Evolutionary conservation across 768 basidiomycete species (phyloP), one percentile per base, ranked within the genome.

Genomic region (Boletus rubescentipes): DNA sequence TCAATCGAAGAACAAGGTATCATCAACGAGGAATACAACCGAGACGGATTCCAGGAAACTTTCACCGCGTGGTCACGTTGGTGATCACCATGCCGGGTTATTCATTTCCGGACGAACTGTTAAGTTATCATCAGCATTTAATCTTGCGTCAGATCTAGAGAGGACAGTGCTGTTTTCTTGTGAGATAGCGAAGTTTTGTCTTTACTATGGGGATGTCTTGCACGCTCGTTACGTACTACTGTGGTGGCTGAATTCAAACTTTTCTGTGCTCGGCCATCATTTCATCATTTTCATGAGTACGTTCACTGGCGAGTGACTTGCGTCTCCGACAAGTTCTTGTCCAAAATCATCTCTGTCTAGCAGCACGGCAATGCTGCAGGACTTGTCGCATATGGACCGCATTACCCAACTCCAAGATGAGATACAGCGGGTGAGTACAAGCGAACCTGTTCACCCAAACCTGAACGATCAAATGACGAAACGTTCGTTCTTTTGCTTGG

Each of bases 341-440:
- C 50, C 49, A 51, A 54, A 46, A 49, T n/a, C 52, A 29, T 34
- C 39, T 58, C 37, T 54, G 57, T 46, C 34, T 47, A 35, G 68
- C 84, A 83, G 84, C 82, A 26, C 26, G 26, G 89, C 75, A 77
- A 92, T 92, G 89, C 89, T 92, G 81, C 86, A 90, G 80, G 89
- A 91, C 83, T 74, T 92, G 70, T 84, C 89, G 71, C 85, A 91
- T 78, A 94, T 94, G 93, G 93, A 95, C 79, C 87, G 92, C 74
- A 90, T 95, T 71, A 94, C 93, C 10, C 93, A 95, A 71, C 85
- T 95, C 50, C 92, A 94, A 78, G 89, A 96, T 83, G 89, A 89
- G 72, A 92, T 93, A 55, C 93, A 96, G 73, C 85, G 89, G 75
- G 91, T 88, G 49, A 49, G 65, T 48, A 29, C 45, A 8, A 9